Base-by-base conservation (phyloP, 2,329 filamentous ascomycete species). In the Sclerotinia trifoliorum region DNA sequence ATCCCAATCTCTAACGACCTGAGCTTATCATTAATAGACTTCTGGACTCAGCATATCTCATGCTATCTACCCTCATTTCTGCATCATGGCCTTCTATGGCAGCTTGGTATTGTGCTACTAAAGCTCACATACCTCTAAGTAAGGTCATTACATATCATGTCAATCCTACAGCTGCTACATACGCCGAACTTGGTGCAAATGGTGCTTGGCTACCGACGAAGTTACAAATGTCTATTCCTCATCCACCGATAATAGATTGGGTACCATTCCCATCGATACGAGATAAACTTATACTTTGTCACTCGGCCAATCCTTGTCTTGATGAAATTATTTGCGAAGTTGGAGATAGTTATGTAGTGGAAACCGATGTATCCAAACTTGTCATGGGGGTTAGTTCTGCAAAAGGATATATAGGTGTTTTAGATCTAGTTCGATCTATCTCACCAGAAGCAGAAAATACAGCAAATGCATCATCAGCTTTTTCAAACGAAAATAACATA, bases 281-380 rank as follows among this genome's bases (percentile, higher is more conserved):
- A 54, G 65, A 66, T 48, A 51, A 62, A 24, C 15, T 66, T 29
- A 62, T 62, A 13, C 46, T 61, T 32, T 66, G 55, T 19, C 55
- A 66, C 46, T 66, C 65, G 17, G 55, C 35, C 7, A 66, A 66
- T 26, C 65, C 65, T 4, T 66, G 55, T 8, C 35, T 66, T 13
- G 65, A 66, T 61, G 29, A 66, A 26, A 51, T 66, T 42, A n/a
- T 66, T 26, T 60, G 65, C 19, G 65, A 66, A 5, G 19, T 66
- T 26, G 65, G 65, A 24, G 24, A 19, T 52, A 66, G 65, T 66
- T 66, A 66, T 42, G 55, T 62, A 1, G 65, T 66, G n/a, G 65
- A 66, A 62, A 32, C 46, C 17, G 65, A 66, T 29, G 55, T 60
- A 2, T 67, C 56, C 19, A 54, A 67, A n/a, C 48, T 67, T 8